Conservation (phyloP, 116 monocot species). For the Phalaenopsis hybrid region DNA sequence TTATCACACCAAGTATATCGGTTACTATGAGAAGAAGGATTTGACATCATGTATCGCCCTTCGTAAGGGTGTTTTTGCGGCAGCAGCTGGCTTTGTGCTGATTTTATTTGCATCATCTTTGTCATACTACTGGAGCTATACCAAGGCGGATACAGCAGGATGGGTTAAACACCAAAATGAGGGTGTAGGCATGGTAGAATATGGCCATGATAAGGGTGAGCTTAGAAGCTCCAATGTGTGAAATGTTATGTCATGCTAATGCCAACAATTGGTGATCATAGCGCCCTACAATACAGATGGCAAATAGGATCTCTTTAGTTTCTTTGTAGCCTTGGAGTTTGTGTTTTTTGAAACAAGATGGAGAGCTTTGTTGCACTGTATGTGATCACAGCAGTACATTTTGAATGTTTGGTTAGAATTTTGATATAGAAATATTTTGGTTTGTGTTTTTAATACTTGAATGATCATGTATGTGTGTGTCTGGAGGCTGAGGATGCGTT, state of each 20-base stretch:
- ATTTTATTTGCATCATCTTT: conserved; percentile 45
- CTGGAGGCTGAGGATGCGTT: background rate
- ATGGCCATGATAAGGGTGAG: conserved; percentile 26
- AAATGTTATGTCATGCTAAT: background rate
- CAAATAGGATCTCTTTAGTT: background rate
- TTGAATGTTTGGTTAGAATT: conserved; percentile 4
- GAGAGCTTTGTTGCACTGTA: background rate
- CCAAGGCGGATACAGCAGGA: conserved; percentile 44
- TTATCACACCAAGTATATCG: conserved; percentile 91
- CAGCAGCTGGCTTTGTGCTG: conserved; percentile 61
- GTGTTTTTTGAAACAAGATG: background rate
- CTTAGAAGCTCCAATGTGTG: background rate
- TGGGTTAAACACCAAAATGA: conserved; percentile 87
- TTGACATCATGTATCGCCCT: conserved; percentile 53
- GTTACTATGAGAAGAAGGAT: conserved; percentile 60
- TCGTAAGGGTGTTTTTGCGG: conserved; percentile 84
- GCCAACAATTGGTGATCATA: background rate
- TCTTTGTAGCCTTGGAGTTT: background rate
- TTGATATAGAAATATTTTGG: background rate
- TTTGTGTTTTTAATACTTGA: background rate
- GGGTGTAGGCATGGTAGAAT: conserved; percentile 43
- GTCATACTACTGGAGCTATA: conserved; percentile 53
- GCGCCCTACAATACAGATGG: background rate
- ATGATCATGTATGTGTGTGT: background rate
- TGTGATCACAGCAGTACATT: background rate